A percentile compares a stretch with the other conserved stretches of the same genome.
Conservation (phyloP, 2,329 filamentous ascomycete species). For the Cercospora beticola region DNA sequence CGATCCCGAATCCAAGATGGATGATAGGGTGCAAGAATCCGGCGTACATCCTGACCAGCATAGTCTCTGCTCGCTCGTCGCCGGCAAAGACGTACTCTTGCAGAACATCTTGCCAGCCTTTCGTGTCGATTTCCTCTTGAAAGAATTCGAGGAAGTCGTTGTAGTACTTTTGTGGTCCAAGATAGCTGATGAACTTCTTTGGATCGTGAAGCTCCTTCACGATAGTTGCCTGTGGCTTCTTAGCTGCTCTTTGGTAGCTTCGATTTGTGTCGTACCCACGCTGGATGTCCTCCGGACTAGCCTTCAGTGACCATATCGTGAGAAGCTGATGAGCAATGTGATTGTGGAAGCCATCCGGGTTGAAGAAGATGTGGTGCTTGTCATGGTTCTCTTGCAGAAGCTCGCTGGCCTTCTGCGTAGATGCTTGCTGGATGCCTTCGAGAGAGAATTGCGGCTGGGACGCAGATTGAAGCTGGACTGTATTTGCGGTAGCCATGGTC, state of each 20-base stretch:
- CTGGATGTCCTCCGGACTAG: conserved; percentile 59
- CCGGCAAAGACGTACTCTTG: conserved; percentile 68
- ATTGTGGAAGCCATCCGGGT: conserved; percentile 71
- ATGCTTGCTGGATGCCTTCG: conserved; percentile 52
- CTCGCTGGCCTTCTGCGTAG: conserved; percentile 63
- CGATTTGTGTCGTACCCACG: conserved; percentile 64
- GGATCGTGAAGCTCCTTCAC: conserved; percentile 59
- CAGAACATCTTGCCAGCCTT: conserved; percentile 63
- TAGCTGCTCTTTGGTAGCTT: conserved; percentile 61
- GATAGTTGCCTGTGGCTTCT: conserved; percentile 46
- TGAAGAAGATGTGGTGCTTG: conserved; percentile 79
- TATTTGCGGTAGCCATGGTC: conserved; percentile 52
- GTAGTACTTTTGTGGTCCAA: conserved; percentile 67
- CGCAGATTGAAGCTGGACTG: conserved; percentile 46
- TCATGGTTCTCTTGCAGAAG: conserved; percentile 75
- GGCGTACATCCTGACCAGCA: conserved; percentile 67
- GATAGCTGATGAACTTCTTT: conserved; percentile 55
- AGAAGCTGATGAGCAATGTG: conserved; percentile 79
- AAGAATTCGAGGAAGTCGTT: conserved; percentile 76
- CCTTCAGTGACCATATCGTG: conserved; percentile 73
- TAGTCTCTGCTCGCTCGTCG: conserved; percentile 63
- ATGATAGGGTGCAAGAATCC: conserved; percentile 78
- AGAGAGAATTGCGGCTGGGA: conserved; percentile 50
- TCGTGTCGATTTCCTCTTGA: conserved; percentile 65
- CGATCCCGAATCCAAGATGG: conserved; percentile 77